Evolutionary conservation across 805 yeast species (phyloP).

Genomic region (Metschnikowia dekortorum): DNA sequence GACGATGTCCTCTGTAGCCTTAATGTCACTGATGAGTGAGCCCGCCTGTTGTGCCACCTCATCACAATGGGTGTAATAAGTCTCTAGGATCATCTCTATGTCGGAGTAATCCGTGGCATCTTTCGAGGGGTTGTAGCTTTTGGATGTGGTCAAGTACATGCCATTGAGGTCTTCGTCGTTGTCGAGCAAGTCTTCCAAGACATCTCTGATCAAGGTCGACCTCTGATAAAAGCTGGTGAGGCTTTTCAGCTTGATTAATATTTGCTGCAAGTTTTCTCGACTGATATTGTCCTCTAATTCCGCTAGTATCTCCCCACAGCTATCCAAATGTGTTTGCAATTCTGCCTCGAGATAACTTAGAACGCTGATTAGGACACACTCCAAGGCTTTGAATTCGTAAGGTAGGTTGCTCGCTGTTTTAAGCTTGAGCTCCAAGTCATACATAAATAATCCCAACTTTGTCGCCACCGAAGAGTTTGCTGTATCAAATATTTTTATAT

Average conservation of each 20-base stretch:
- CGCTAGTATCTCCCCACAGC: slow-evolving; percentile 59
- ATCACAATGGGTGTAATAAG: slow-evolving; percentile 88
- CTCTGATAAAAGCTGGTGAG: slow-evolving; percentile 73
- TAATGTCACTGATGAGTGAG: slow-evolving; percentile 74
- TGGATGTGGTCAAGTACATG: slow-evolving; percentile 62
- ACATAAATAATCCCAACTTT: slow-evolving; percentile 70
- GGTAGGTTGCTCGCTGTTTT: slow-evolving; percentile 26
- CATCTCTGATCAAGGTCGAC: slow-evolving; percentile 69
- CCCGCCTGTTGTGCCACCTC: slow-evolving; percentile 91
- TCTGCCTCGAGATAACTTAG: slow-evolving; percentile 78
- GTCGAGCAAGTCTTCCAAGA: slow-evolving; percentile 77
- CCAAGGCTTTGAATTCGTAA: slow-evolving; percentile 81
- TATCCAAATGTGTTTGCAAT: slow-evolving; percentile 50
- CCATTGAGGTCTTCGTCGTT: slow-evolving; percentile 80
- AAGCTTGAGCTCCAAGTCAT: slow-evolving; percentile 76
- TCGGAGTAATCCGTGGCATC: slow-evolving; percentile 52
- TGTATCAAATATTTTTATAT: slow-evolving; percentile 81
- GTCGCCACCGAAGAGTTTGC: slow-evolving; percentile 63
- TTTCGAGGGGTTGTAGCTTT: slow-evolving; percentile 16
- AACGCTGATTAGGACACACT: slow-evolving; percentile 75
- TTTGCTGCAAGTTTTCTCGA: slow-evolving; percentile 65
- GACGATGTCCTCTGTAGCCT: slow-evolving; percentile 88
- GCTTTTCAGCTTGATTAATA: slow-evolving; percentile 68
- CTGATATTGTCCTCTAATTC: slow-evolving; percentile 78
- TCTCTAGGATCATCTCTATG: slow-evolving; percentile 80